Base-by-base conservation (phyloP, 805 yeast genomes). In the Saturnispora dispora region DNA sequence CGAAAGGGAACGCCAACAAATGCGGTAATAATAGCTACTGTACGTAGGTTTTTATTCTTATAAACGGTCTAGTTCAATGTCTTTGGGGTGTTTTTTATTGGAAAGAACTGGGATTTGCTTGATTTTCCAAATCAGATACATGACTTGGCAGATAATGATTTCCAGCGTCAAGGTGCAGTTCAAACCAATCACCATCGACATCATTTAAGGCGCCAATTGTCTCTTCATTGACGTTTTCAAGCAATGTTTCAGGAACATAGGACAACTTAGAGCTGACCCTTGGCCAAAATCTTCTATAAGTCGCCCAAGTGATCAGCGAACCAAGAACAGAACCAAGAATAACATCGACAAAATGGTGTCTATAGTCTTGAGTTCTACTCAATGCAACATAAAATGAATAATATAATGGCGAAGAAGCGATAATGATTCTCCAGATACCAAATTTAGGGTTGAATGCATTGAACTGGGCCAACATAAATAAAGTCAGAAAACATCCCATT, bases 321-420 rank as follows among this genome's bases (percentile, higher is more conserved):
- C 99, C 99, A 3, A 91, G 62, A 1, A 72, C 17, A 28, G 85
- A 72, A 3, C 99, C 99, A 15, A 83, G 61, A 1, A 85, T 58
- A 1, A 93, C 84, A 66, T 91, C 99, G 17, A 86, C 71, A 62
- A 87, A 88, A 67, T 91, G 98, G 63, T 91, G 99, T 64, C 97
- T 76, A 68, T 90, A 90, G 67, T 91, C 99, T 60, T 85, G 84
- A 0, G 96, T 87, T 60, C 99, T 77, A 39, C 93, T 81, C 44
- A 87, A 66, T 0, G 97, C 98, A 58, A 91, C 82, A 56, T 83
- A 73, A 1, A 77, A 61, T 0, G 98, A 96, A 6, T 85, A 75
- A 5, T 88, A 58, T 1, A 76, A 61, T 2, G 93, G 93, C n/a
- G 75, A 51, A 9, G 69, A 61, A 1, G 81, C 69, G 3, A 82